These are phyloP conservation scores for Talaromyces sp. DNA, from an alignment of 2,329 filamentous ascomycete genomes.

Conservation along the genomic window DNA sequence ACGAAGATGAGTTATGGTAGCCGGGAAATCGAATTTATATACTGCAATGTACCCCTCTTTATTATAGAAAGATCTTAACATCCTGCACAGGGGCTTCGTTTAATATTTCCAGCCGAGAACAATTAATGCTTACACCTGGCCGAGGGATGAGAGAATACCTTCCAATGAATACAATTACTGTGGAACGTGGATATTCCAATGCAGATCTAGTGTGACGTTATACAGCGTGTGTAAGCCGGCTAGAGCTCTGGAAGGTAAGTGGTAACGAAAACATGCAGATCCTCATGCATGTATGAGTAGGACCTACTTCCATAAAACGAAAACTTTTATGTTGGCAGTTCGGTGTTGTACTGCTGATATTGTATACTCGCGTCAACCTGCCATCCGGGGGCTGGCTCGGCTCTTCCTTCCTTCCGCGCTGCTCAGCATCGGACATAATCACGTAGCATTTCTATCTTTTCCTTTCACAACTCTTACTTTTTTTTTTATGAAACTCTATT, in stretches of 20 bases:
- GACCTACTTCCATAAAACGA: background rate
- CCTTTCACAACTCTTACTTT: background rate
- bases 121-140: background rate
- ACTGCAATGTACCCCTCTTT: background rate
- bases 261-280: background rate
- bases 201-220: background rate
- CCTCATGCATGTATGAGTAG: background rate
- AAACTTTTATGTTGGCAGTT: background rate
- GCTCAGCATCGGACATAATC: background rate
- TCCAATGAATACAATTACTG: background rate
- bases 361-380: conserved; percentile 4
- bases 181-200: background rate
- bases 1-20: background rate
- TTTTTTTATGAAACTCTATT: background rate
- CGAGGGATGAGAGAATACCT: background rate
- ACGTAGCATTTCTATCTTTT: background rate
- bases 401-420: conserved; percentile 5
- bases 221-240: background rate
- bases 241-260: background rate
- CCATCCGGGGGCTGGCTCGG: conserved; percentile 5
- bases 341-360: background rate
- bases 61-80: background rate
- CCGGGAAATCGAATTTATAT: background rate
- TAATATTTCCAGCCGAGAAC: background rate
- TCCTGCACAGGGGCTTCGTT: background rate